A percentile compares a stretch with the other conserved stretches of the same genome.
Evolutionary conservation across 306 rosid genomes (phyloP).

Genomic region (Rosa lucieae): DNA sequence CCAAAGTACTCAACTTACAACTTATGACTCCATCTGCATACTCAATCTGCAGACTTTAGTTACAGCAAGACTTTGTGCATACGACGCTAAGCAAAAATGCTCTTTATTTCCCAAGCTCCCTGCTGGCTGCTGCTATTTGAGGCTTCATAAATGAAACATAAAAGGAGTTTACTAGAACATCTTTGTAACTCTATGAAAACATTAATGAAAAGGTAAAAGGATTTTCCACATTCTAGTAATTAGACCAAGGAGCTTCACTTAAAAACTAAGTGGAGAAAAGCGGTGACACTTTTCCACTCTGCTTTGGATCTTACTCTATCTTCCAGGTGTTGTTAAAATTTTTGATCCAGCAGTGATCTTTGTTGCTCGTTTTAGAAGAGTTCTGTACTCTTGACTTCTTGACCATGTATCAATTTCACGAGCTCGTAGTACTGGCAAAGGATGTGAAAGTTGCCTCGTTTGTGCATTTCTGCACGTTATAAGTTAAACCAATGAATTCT

Average conservation of each 20-base stretch:
- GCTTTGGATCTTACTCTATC: slow-evolving; percentile 17
- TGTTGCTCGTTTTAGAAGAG: slow-evolving; percentile 59
- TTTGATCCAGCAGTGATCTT: slow-evolving; percentile 27
- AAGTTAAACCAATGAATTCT: slow-evolving; percentile 23
- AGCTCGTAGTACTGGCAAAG: slow-evolving; percentile 90
- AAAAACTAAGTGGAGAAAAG: background rate
- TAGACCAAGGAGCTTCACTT: background rate
- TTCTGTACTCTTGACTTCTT: slow-evolving; percentile 59
- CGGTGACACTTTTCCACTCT: slow-evolving; percentile 14
- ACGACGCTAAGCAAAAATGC: background rate
- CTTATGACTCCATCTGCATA: background rate
- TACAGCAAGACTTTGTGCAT: slow-evolving; percentile 9
- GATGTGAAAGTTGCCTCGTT: slow-evolving; percentile 94
- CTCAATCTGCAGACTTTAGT: background rate
- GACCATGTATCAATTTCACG: slow-evolving; percentile 98
- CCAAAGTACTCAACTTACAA: slow-evolving; percentile 8
- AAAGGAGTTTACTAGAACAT: background rate
- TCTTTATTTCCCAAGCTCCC: background rate
- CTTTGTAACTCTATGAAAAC: background rate
- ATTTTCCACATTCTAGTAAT: background rate
- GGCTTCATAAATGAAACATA: slow-evolving; percentile 2
- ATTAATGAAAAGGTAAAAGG: background rate
- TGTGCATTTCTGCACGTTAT: slow-evolving; percentile 74
- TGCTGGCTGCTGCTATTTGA: background rate
- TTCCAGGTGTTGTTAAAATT: slow-evolving; percentile 24